phyloP scores from a whole-genome alignment of 768 basidiomycete species.

The Phanerodontia chrysosporium region DNA sequence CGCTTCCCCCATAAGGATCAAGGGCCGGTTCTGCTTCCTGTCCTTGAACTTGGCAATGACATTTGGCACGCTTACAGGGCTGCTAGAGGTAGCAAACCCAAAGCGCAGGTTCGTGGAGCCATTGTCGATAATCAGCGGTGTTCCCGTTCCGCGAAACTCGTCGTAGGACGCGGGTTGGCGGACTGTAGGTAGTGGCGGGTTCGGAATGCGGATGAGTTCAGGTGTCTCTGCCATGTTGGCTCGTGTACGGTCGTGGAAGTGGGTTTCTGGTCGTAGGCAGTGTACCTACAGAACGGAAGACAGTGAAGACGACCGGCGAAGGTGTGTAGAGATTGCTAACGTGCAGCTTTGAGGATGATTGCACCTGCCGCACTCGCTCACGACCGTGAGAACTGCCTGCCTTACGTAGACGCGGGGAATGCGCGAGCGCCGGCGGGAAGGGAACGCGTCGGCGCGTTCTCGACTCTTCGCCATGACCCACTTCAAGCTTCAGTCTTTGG shows the following conservation, averaged over 20 bases:
- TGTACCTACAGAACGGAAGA: too few relatives aligned
- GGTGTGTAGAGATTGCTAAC: too few relatives aligned
- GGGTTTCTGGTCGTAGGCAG: too few relatives aligned
- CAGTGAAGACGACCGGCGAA: too few relatives aligned
- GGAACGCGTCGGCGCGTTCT: too few relatives aligned
- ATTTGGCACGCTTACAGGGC: constrained; percentile 62
- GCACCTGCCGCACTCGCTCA: not conserved
- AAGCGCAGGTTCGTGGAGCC: constrained; percentile 80
- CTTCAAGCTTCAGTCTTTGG: too few relatives aligned
- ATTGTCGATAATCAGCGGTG: constrained; percentile 85
- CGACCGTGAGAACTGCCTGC: not conserved
- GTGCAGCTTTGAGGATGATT: too few relatives aligned
- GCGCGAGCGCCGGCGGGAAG: too few relatives aligned
- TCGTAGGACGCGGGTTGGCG: constrained; percentile 45
- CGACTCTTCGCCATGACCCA: too few relatives aligned
- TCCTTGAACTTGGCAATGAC: constrained; percentile 87
- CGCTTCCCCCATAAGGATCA: constrained; percentile 86
- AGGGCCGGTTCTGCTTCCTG: constrained; percentile 72
- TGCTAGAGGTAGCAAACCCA: constrained; percentile 65
- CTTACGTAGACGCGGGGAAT: too few relatives aligned
- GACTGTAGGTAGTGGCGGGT: constrained; percentile 30
- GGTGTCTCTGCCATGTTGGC: not conserved
- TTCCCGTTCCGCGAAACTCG: constrained; percentile 41
- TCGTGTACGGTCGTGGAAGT: not conserved
- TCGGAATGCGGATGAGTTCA: constrained; percentile 18